Conservation (phyloP, 2,329 filamentous ascomycete species). For the Sporothrix humicola region DNA sequence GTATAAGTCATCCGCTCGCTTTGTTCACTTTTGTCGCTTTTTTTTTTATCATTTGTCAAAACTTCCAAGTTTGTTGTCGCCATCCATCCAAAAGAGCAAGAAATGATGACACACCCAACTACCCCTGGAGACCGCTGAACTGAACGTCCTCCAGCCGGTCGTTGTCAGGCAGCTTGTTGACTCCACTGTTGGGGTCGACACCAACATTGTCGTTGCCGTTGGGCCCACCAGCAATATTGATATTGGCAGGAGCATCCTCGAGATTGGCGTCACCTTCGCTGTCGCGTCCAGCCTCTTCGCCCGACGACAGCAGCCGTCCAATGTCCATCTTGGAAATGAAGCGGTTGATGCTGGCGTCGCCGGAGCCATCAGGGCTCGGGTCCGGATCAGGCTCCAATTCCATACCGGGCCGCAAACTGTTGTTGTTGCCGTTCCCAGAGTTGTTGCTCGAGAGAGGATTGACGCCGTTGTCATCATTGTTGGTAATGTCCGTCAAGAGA, state of each 20-base stretch:
- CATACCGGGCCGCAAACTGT: conserved; percentile 24
- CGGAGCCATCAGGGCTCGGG: conserved; percentile 6
- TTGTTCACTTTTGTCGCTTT: conserved; percentile 8
- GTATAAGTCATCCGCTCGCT: conserved; percentile 16
- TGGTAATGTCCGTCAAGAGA: conserved; percentile 23
- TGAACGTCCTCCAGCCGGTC: conserved; percentile 38
- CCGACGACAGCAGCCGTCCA: conserved; percentile 37
- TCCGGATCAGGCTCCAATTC: conserved; percentile 34
- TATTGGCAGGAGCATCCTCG: neutral
- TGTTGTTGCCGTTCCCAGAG: conserved; percentile 16
- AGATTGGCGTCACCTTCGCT: conserved; percentile 5
- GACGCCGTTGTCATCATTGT: conserved; percentile 15
- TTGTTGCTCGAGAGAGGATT: neutral
- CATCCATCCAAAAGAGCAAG: neutral
- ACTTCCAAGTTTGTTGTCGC: neutral
- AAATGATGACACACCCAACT: neutral
- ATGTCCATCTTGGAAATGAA: conserved; percentile 39
- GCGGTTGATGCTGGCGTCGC: conserved; percentile 32
- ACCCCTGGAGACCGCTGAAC: conserved; percentile 28
- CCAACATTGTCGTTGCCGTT: neutral
- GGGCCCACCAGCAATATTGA: neutral
- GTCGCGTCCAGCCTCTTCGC: conserved; percentile 31
- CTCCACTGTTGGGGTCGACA: neutral
- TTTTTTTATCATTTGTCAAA: conserved; percentile 3
- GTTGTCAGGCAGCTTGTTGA: conserved; percentile 31